These are phyloP conservation scores for Penicillium malachiteum DNA, from an alignment of 495 filamentous ascomycete species.

Conservation along the genomic window DNA sequence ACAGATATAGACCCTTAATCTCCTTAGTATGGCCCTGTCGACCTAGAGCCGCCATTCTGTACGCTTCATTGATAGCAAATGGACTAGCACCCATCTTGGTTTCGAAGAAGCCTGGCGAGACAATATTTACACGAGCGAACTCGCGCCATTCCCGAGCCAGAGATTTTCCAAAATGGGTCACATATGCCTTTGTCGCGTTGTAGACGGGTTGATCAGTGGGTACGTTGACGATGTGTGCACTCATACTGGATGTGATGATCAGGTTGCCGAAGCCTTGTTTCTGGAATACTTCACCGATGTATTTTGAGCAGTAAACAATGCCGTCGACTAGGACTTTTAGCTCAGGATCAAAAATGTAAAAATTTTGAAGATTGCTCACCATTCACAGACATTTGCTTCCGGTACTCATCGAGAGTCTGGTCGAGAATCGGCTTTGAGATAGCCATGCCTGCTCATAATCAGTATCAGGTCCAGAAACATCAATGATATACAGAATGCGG, in stretches of 20 bases:
- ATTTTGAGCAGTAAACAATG: slow-evolving; percentile 34
- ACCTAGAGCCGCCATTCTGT: slow-evolving; percentile 60
- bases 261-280: slow-evolving; percentile 58
- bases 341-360: neutral
- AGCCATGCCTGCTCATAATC: slow-evolving; percentile 40
- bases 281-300: slow-evolving; percentile 59
- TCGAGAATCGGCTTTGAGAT: slow-evolving; percentile 51
- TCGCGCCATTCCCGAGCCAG: slow-evolving; percentile 69
- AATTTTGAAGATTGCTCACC: slow-evolving; percentile 18
- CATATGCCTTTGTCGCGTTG: slow-evolving; percentile 66
- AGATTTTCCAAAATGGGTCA: slow-evolving; percentile 64
- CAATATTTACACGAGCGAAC: slow-evolving; percentile 61
- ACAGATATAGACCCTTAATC: slow-evolving; percentile 62
- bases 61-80: slow-evolving; percentile 53
- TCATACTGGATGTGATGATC: slow-evolving; percentile 77
- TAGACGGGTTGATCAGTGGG: slow-evolving; percentile 64
- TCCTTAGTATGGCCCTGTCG: slow-evolving; percentile 61
- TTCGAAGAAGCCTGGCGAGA: slow-evolving; percentile 70
- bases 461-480: neutral
- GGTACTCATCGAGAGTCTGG: slow-evolving; percentile 46
- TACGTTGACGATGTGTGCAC: slow-evolving; percentile 72
- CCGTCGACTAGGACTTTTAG: slow-evolving; percentile 27
- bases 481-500: neutral
- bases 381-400: slow-evolving; percentile 42
- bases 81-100: slow-evolving; percentile 58